These are phyloP conservation scores for Nissolia schottii DNA, from an alignment of 306 rosid genomes.

Conservation along the genomic window DNA sequence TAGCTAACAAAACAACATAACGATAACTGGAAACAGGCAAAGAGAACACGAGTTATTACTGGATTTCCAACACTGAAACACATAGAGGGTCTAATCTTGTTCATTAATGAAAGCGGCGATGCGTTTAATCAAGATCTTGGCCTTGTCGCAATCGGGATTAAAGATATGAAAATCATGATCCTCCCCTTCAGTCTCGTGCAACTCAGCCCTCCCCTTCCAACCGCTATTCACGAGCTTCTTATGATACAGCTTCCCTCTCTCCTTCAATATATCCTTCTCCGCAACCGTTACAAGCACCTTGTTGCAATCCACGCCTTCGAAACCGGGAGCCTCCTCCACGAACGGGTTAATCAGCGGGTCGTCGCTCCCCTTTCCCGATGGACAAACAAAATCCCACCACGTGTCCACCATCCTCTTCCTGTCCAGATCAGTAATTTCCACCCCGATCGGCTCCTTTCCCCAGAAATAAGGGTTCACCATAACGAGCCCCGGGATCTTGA, in stretches of 20 bases:
- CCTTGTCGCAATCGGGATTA: slow-evolving; percentile 45
- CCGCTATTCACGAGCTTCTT: slow-evolving; percentile 44
- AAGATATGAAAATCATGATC: slow-evolving; percentile 71
- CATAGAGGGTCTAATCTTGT: neutral
- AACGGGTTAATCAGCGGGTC: slow-evolving; percentile 76
- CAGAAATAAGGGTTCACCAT: slow-evolving; percentile 80
- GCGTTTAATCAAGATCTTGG: slow-evolving; percentile 46
- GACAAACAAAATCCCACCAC: slow-evolving; percentile 86
- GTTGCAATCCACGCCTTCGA: slow-evolving; percentile 42
- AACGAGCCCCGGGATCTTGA: slow-evolving; percentile 47
- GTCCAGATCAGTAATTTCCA: slow-evolving; percentile 39
- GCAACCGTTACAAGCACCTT: slow-evolving; percentile 54
- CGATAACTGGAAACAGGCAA: neutral
- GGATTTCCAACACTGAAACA: neutral
- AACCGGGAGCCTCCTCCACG: slow-evolving; percentile 53
- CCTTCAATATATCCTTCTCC: slow-evolving; percentile 63
- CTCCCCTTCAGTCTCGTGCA: slow-evolving; percentile 51
- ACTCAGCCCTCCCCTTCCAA: slow-evolving; percentile 55
- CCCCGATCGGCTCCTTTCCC: slow-evolving; percentile 66
- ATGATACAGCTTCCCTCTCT: slow-evolving; percentile 72
- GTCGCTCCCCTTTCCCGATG: slow-evolving; percentile 59
- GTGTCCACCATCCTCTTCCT: slow-evolving; percentile 62
- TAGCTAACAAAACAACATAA: neutral
- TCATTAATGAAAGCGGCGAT: slow-evolving; percentile 44
- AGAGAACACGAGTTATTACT: neutral